Conservation (phyloP, 2,329 filamentous ascomycete species). For the Colletotrichum sp. region DNA sequence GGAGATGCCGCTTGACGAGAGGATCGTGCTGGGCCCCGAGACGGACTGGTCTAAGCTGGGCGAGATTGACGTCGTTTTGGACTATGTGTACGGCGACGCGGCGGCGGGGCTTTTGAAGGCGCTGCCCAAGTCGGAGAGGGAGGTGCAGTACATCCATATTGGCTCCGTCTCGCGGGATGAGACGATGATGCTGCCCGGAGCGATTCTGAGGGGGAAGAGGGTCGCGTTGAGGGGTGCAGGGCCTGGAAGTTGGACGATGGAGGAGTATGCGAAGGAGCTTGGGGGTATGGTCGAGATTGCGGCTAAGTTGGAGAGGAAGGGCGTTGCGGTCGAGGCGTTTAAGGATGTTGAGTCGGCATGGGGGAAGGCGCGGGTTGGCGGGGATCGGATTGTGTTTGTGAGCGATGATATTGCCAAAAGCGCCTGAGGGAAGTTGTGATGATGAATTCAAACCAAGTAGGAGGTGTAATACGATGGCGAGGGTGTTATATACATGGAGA, state of each 20-base stretch:
- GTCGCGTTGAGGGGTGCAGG: conserved; percentile 53
- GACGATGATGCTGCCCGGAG: conserved; percentile 43
- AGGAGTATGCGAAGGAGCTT: conserved; percentile 26
- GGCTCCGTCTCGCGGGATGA: conserved; percentile 46
- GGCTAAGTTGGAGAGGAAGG: conserved; percentile 24
- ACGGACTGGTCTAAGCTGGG: conserved; percentile 51
- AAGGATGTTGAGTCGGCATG: conserved; percentile 31
- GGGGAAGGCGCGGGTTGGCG: conserved; percentile 14
- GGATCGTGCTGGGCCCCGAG: conserved; percentile 46
- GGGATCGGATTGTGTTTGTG: conserved; percentile 33
- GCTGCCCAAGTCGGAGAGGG: conserved; percentile 39
- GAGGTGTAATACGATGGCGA: not conserved
- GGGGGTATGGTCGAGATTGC: conserved; percentile 29
- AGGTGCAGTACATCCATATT: conserved; percentile 59
- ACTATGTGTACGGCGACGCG: conserved; percentile 60
- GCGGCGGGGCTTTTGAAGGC: conserved; percentile 44
- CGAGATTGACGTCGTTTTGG: conserved; percentile 58
- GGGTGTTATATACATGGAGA: not conserved
- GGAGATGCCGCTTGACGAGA: conserved; percentile 48
- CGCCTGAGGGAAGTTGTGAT: not conserved
- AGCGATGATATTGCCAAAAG: conserved; percentile 21
- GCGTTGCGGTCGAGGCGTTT: conserved; percentile 25
- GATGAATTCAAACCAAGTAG: not conserved
- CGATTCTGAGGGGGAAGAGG: conserved; percentile 51
- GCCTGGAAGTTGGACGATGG: conserved; percentile 45